Evolutionary conservation across 2,329 filamentous ascomycete genomes (phyloP), one percentile per base, ranked within the genome.

Genomic region (Monosporascus sp.): DNA sequence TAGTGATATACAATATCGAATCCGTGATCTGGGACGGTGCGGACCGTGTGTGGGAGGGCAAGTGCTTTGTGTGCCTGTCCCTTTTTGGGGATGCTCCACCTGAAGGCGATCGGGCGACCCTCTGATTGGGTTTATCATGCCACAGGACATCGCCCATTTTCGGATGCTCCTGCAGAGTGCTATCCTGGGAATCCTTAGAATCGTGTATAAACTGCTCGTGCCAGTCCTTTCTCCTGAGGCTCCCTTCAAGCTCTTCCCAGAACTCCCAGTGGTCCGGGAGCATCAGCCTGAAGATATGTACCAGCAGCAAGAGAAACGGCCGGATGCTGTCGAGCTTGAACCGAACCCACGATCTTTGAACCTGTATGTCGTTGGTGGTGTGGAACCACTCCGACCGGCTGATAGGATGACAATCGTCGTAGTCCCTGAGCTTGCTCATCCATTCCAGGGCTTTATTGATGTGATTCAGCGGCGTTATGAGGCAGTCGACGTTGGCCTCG

Each of bases 271-370:
- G 59, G 9, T 61, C 48, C 0, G 61, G 62, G 1, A 66, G 52
- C 16, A 60, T 44, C 17, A 58, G 26, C 41, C 59, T 49, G 14
- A 66, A 52, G 20, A 65, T 52, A 6, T 55, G 51, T n/a, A 62
- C 57, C 3, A 62, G 52, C 20, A 64, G 57, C 16, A 53, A 48
- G 22, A 66, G 56, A 51, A 59, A 59, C 7, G 59, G 63, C n/a
- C 58, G 56, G 14, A 66, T 53, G 46, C 61, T 63, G 37, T 60
- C 53, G 8, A 65, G 49, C 49, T 64, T 65, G 47, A 64, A 64
- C 24, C 57, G 44, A 17, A 57, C 37, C 63, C 63, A 65, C 26
- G 56, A 57, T n/a, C n/a, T 50, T 24, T 19, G 48, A 9, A 20
- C 17, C 19, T 34, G 7, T 22, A n/a, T 7, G 11, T 50, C 22